Evolutionary conservation across 257 asterid genomes (phyloP), one percentile per base, ranked within the genome.

Genomic region (Solanum etuberosum): DNA sequence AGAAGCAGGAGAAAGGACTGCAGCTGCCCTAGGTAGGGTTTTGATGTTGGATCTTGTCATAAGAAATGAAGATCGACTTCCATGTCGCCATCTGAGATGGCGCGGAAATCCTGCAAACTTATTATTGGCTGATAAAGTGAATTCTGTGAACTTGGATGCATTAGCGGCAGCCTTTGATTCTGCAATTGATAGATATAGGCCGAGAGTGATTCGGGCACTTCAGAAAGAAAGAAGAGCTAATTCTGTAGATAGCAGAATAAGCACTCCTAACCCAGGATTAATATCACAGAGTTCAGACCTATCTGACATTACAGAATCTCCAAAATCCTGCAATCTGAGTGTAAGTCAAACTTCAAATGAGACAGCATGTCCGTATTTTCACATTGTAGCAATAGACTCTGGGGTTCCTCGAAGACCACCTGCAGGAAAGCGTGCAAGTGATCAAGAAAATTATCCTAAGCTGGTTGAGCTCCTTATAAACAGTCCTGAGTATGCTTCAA

Each of bases 391-490:
- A 23, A 97, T 97, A 91, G 99, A 97, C 88, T 96, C 98, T 32
- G 99, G 95, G 88, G 99, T 97, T 32, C 99, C 99, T 76, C 98
- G 99, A 73, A 93, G 97, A 90, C 99, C 99, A n/a, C 99, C 99
- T 68, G 99, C 99, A 29, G 98, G 98, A 77, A 97, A 97, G 87
- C 98, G 98, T 68, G 92, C 94, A 88, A 94, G 89, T 90, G 99
- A 97, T 90, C 98, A 96, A 82, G 96, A 88, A 87, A 94, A 91
- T 91, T 97, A 97, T 92, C 99, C 99, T 27, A 93, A 93, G 93
- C 90, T 97, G 71, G 98, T 96, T 85, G 99, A 97, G 94, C 99
- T 97, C 86, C 94, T 96, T 73, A 95, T 97, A 83, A 97, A 97
- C 91, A 94, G 94, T 90, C 86, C 95, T 3, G 96, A 90, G 86